A percentile compares a stretch with the other conserved stretches of the same genome.
Conservation (phyloP, 371 early-diverging fungal species). For the Coemansia linderi region DNA sequence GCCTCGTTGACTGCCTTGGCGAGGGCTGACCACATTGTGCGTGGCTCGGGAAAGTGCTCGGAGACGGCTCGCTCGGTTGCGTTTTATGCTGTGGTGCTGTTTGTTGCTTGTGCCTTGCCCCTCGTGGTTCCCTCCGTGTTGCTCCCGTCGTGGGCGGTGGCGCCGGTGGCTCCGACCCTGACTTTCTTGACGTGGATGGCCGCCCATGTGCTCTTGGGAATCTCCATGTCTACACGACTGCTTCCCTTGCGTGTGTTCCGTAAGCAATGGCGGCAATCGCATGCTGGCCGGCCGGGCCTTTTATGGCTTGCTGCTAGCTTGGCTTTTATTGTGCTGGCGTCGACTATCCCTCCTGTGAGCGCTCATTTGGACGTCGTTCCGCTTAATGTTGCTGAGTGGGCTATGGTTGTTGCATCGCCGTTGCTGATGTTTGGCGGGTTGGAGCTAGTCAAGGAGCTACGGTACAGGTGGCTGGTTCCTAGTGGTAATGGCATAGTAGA, state of each 20-base stretch:
- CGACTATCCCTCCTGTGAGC: conserved; percentile 20
- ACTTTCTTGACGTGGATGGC: conserved; percentile 41
- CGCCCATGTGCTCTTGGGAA: conserved; percentile 39
- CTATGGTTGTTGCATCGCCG: conserved; percentile 23
- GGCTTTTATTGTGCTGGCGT: conserved; percentile 15
- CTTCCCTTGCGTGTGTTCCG: conserved; percentile 28
- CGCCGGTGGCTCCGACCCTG: conserved; percentile 40
- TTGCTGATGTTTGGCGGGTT: conserved; percentile 25
- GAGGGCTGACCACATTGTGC: not conserved
- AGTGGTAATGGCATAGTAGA: not conserved
- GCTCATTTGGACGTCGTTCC: conserved; percentile 33
- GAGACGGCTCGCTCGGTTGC: not conserved
- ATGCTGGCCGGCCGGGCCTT: not conserved
- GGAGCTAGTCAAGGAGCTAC: conserved; percentile 35
- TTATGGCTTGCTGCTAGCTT: conserved; percentile 21
- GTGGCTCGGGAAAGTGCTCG: not conserved
- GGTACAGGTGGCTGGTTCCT: conserved; percentile 2
- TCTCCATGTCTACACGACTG: conserved; percentile 28
- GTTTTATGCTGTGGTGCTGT: conserved; percentile 15
- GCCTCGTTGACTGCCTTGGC: conserved; percentile 4
- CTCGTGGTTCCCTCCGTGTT: conserved; percentile 29
- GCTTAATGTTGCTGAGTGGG: conserved; percentile 39
- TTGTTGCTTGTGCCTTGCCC: conserved; percentile 31
- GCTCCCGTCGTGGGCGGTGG: conserved; percentile 41
- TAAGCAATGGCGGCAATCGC: not conserved